phyloP scores from a whole-genome alignment of 2,329 filamentous ascomycete genomes.

The Aspergillus amoenus region DNA sequence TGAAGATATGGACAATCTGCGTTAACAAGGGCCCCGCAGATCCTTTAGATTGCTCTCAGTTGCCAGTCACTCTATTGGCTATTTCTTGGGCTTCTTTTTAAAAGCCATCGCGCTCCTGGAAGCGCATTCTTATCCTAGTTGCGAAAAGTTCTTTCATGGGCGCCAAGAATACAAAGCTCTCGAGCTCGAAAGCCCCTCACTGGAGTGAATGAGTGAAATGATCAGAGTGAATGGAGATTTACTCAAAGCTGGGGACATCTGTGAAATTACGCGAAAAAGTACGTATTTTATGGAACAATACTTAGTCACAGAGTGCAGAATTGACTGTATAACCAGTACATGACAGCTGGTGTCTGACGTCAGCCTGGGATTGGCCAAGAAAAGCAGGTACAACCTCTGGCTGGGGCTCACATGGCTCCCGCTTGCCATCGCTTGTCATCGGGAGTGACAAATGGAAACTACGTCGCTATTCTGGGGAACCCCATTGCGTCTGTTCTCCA shows the following conservation, averaged over 20 bases:
- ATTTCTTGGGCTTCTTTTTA: neutral
- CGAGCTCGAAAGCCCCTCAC: neutral
- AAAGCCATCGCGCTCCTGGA: neutral
- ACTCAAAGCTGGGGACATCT: neutral
- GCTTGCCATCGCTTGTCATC: conserved; percentile 37
- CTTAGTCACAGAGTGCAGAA: neutral
- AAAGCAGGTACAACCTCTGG: conserved; percentile 19
- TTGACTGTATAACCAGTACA: neutral
- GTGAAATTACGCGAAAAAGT: neutral
- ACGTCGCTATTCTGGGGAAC: neutral
- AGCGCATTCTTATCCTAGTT: neutral
- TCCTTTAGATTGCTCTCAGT: neutral
- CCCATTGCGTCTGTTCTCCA: neutral
- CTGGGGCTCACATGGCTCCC: conserved; percentile 14
- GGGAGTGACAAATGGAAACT: conserved; percentile 33
- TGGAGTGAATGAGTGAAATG: neutral
- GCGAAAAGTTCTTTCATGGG: neutral
- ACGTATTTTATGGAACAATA: neutral
- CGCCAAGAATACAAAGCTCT: neutral
- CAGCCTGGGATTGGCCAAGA: conserved; percentile 12
- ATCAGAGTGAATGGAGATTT: neutral
- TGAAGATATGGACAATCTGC: neutral
- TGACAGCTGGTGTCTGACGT: conserved; percentile 4
- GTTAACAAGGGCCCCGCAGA: neutral
- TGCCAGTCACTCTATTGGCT: neutral